Base-by-base conservation (phyloP, 768 basidiomycete genomes). In the button mushroom (Agaricus bisporus) region DNA sequence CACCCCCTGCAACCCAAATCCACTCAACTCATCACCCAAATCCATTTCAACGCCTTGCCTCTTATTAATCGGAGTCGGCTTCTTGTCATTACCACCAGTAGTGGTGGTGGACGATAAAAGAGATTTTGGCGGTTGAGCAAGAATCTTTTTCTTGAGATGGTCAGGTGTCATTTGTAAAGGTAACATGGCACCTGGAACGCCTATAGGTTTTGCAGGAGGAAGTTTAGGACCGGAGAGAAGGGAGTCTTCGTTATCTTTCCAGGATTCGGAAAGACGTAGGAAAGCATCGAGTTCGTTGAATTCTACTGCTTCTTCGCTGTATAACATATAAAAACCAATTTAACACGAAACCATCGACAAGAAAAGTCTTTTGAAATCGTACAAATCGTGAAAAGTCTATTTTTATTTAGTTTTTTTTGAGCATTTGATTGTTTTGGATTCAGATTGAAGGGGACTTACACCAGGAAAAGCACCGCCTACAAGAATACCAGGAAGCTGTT, bases 271-370 rank as follows among this genome's bases (percentile, higher is more conserved):
- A 18, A 85, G 75, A 12, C 86, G 80, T 29, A 93, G 71, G 69
- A 89, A 92, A 1, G 61, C 68, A 28, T 83, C 80, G 20, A 92
- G 80, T 58, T 88, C 86, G 56, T 72, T 79, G 61, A 77, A 82
- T 68, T 93, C 91, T 29, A 91, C 91, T 7, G 91, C 89, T 60
- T 88, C 87, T 71, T 92, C 91, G 58, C 89, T 91, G 46, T 25
- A 44, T 56, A 8, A 43, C 43, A 37, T 41, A 38, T 51, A 29
- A 29, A 7, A 11, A 32, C 11, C 11, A 7, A 32, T 3, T 32
- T 6, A 32, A 32, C 32, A 32, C 22, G 22, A 22, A 22, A 22
- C 1, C 2, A 22, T 22, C 22, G 22, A 22, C 22, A 1, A 4
- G 4, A 4, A 22, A 22, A 22, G 22, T 22, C 22, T 22, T 22